Evolutionary conservation across 768 basidiomycete species (phyloP).

Genomic region (Heimioporus sp.): DNA sequence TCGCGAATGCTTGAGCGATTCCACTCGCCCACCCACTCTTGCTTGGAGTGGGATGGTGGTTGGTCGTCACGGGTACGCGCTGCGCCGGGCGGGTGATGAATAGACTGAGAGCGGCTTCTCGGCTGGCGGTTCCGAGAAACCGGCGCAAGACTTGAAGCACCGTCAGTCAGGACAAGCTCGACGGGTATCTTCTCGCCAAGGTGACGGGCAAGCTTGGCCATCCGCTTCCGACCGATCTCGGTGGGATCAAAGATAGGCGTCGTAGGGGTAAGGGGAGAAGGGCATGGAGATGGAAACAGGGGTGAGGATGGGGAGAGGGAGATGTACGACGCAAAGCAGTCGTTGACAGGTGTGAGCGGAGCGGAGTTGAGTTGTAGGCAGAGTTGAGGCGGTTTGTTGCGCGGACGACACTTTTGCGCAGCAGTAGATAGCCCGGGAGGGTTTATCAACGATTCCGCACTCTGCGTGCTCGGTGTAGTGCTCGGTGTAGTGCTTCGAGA

Average conservation of each 20-base stretch:
- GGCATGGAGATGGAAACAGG: constrained; percentile 7
- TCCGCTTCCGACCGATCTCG: constrained; percentile 43
- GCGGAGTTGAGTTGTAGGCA: constrained; percentile 21
- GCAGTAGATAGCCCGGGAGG: constrained; percentile 20
- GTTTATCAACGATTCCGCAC: constrained; percentile 6
- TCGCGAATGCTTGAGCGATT: constrained; percentile 38
- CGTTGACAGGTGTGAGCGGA: constrained; percentile 11
- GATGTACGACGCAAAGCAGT: constrained; percentile 1
- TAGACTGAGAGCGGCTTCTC: constrained; percentile 18
- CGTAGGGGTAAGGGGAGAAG: constrained; percentile 18
- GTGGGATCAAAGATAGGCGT: constrained; percentile 27
- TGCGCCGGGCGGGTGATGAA: constrained; percentile 1
- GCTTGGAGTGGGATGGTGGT: neutral
- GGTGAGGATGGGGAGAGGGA: constrained; percentile 13
- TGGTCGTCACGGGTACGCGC: neutral
- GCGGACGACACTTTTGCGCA: constrained; percentile 7
- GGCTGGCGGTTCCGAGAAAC: neutral
- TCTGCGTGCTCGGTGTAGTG: neutral
- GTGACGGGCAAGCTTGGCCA: constrained; percentile 57
- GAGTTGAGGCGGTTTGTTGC: constrained; percentile 19
- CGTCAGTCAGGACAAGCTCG: constrained; percentile 45
- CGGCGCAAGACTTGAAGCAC: neutral
- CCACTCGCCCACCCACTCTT: constrained; percentile 41
- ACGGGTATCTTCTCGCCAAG: constrained; percentile 59
- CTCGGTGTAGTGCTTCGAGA: constrained; percentile 2